Percentiles rank a stretch among this genome's conserved stretches.
Evolutionary conservation across 2,329 filamentous ascomycete genomes (phyloP).

Genomic region (Diaporthe eres): DNA sequence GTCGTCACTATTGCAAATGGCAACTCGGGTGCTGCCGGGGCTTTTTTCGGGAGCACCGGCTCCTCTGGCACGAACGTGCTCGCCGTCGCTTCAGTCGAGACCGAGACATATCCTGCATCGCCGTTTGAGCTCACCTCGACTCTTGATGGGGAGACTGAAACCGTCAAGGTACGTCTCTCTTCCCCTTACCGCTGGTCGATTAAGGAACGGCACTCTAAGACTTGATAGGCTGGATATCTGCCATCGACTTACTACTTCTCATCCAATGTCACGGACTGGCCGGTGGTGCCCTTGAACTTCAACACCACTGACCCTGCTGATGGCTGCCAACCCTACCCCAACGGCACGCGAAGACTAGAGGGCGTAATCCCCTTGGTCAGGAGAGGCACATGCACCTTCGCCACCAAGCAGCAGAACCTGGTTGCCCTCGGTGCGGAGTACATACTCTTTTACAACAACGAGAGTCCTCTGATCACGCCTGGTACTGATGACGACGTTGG

Average conservation of each 20-base stretch:
- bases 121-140: constrained; percentile 41
- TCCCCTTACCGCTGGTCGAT: too few relatives aligned
- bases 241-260: constrained; percentile 39
- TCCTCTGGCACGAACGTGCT: constrained; percentile 58
- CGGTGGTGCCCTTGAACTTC: constrained; percentile 46
- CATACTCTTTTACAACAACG: constrained; percentile 53
- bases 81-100: constrained; percentile 59
- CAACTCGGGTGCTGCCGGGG: constrained; percentile 58
- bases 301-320: constrained; percentile 47
- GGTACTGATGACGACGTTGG: neutral
- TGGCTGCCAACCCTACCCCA: constrained; percentile 57
- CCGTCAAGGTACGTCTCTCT: constrained; percentile 10
- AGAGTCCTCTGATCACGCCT: constrained; percentile 40
- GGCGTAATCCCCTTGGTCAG: constrained; percentile 58
- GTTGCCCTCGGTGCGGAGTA: constrained; percentile 48
- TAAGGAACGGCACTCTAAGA: neutral
- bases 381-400: constrained; percentile 48
- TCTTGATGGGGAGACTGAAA: constrained; percentile 27
- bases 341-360: constrained; percentile 55
- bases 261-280: constrained; percentile 43
- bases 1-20: constrained; percentile 58
- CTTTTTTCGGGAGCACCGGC: constrained; percentile 57
- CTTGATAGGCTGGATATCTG: constrained; percentile 33
- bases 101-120: constrained; percentile 42
- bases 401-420: constrained; percentile 50